phyloP scores from a whole-genome alignment of 257 asterid species.

The Solanum arcanum region DNA sequence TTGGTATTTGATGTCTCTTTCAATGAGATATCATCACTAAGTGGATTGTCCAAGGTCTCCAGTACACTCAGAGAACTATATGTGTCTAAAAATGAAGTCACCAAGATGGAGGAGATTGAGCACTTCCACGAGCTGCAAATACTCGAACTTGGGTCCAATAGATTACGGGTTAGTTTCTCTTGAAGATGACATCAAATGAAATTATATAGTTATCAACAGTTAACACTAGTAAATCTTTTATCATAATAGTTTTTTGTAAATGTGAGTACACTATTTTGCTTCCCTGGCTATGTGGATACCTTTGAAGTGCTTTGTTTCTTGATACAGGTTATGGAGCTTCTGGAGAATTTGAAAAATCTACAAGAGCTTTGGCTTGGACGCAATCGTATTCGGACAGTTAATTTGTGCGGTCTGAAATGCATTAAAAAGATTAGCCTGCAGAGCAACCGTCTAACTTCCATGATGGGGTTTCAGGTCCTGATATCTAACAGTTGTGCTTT shows the following conservation, averaged over 20 bases:
- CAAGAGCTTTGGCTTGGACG: constrained; percentile 99
- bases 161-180: constrained; percentile 53
- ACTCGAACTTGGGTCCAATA: constrained; percentile 98
- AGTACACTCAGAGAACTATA: constrained; percentile 78
- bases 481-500: neutral
- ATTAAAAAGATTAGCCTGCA: constrained; percentile 93
- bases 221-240: neutral
- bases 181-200: neutral
- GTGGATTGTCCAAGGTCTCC: constrained; percentile 63
- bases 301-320: constrained; percentile 4
- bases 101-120: constrained; percentile 85
- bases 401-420: constrained; percentile 85
- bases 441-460: constrained; percentile 85
- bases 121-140: constrained; percentile 67
- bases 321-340: constrained; percentile 79
- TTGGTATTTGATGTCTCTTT: constrained; percentile 81
- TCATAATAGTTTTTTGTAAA: neutral
- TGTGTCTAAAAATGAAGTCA: constrained; percentile 85
- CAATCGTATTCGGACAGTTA: constrained; percentile 71
- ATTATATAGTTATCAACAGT: neutral
- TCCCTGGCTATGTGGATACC: neutral
- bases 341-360: constrained; percentile 46
- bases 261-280: neutral
- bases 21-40: constrained; percentile 66
- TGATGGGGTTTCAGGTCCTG: constrained; percentile 74